Base-by-base conservation (phyloP, 202 grass and related monocot genomes). In the Dendrocalamus latiflorus region DNA sequence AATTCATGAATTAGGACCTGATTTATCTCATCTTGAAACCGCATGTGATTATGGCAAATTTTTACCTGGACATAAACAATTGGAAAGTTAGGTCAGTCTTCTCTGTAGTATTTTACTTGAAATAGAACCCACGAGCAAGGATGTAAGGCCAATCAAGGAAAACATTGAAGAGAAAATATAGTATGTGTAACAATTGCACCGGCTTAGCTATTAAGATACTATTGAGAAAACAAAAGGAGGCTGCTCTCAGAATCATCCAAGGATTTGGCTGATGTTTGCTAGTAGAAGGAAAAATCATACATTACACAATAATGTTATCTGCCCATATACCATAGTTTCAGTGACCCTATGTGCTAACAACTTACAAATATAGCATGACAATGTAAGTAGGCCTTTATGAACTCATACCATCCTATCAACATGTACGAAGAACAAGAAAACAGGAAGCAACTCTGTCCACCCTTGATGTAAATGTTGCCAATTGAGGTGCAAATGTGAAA, bases 1-100 rank as follows among this genome's bases (percentile, higher is more conserved):
- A 98, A 72, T 41, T 93, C 96, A 81, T 95, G 96, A 89, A 93
- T 93, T 50, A 98, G 3, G 47, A 90, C 68, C 78, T 93, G 96
- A 55, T 73, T 87, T 85, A 98, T n/a, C n/a, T n/a, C n/a, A n/a
- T n/a, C n/a, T n/a, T n/a, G n/a, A n/a, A n/a, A n/a, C n/a, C n/a
- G n/a, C 80, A 92, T 78, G 45, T 90, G 83, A 84, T 98, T 90
- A 83, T 87, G 91, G 58, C 93, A 98, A 90, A 98, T 81, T 34
- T 64, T 84, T 91, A 98, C 68, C 95, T 98, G 89, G 33, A 76
- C 47, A 93, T 17, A 84, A 85, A 33, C 30, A 57, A 37, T 75
- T 42, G 60, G 33, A 68, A 73, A 75, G 68, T 79, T 63, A 81
- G 57, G 20, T 16, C 28, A 53, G 44, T 49, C 56, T 5, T n/a